Percentiles rank a stretch among this genome's conserved stretches.
These are phyloP conservation scores for Zygosaccharomyces rouxii DNA, from an alignment of 805 yeast genomes.

Conservation along the genomic window DNA sequence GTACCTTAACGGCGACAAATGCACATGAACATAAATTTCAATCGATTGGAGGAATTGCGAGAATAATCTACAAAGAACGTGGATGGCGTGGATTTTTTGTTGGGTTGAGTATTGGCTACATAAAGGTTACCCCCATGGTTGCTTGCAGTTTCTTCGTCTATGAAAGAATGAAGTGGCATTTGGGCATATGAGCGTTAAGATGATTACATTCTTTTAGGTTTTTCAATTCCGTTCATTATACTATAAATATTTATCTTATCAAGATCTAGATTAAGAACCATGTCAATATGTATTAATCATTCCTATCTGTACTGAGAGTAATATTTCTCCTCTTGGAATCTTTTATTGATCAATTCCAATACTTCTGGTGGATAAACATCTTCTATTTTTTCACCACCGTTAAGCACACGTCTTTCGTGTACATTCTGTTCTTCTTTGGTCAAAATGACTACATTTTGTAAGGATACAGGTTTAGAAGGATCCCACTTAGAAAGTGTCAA, in stretches of 20 bases:
- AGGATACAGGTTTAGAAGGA: conserved; percentile 54
- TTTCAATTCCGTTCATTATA: neutral
- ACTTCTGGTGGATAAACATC: conserved; percentile 63
- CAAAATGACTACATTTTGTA: conserved; percentile 81
- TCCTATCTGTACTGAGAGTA: conserved; percentile 53
- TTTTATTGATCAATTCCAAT: conserved; percentile 49
- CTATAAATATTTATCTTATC: neutral
- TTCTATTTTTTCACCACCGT: conserved; percentile 56
- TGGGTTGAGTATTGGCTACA: conserved; percentile 91
- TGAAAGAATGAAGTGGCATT: conserved; percentile 69
- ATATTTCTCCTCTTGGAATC: conserved; percentile 72
- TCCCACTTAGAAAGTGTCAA: conserved; percentile 84
- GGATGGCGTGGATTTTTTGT: conserved; percentile 89
- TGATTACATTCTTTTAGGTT: neutral
- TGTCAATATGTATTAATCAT: conserved; percentile 4
- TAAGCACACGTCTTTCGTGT: conserved; percentile 74
- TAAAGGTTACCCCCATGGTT: conserved; percentile 94
- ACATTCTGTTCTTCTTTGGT: conserved; percentile 78
- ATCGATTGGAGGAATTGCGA: conserved; percentile 38
- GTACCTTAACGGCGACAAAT: conserved; percentile 63
- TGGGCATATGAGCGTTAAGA: conserved; percentile 49
- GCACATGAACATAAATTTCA: conserved; percentile 39
- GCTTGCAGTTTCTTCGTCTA: conserved; percentile 94
- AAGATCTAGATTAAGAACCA: neutral
- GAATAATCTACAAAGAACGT: conserved; percentile 58